phyloP scores from a whole-genome alignment of 2,329 filamentous ascomycete species.

The Botrytis pseudocinerea region DNA sequence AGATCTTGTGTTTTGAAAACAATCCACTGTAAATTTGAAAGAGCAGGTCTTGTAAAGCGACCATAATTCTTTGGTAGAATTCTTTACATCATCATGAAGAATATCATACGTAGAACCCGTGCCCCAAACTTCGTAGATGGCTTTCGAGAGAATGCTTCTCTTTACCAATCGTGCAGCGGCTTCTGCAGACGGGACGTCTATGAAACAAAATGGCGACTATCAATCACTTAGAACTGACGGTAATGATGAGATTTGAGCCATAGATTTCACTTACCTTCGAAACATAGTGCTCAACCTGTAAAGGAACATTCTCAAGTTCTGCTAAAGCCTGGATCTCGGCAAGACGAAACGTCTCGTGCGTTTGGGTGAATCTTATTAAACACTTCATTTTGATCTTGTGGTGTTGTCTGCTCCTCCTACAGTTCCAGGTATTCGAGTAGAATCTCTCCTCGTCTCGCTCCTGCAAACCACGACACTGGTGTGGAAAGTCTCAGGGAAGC shows the following conservation, averaged over 20 bases:
- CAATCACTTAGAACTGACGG: slow-evolving; percentile 24
- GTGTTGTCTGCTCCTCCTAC: background rate
- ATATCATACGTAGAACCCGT: slow-evolving; percentile 63
- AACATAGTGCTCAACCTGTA: slow-evolving; percentile 75
- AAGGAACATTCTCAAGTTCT: slow-evolving; percentile 61
- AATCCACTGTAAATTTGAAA: slow-evolving; percentile 84
- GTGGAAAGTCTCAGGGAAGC: slow-evolving; percentile 2
- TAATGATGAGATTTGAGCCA: slow-evolving; percentile 25
- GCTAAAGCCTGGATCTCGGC: slow-evolving; percentile 84
- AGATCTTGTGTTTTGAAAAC: slow-evolving; percentile 73
- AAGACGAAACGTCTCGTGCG: slow-evolving; percentile 85
- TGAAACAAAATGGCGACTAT: slow-evolving; percentile 83
- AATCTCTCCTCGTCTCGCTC: background rate
- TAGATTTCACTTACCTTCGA: slow-evolving; percentile 59
- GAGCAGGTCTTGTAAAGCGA: slow-evolving; percentile 60
- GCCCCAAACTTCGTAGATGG: slow-evolving; percentile 89
- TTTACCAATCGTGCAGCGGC: slow-evolving; percentile 67
- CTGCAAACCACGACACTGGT: slow-evolving; percentile 11
- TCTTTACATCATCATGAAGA: slow-evolving; percentile 66
- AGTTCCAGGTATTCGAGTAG: background rate
- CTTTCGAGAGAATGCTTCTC: slow-evolving; percentile 78
- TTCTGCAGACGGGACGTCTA: slow-evolving; percentile 64
- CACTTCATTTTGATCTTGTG: slow-evolving; percentile 62
- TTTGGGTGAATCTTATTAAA: slow-evolving; percentile 84
- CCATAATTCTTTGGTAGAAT: slow-evolving; percentile 65